Evolutionary conservation across 1,139 yeast genomes (phyloP).

Genomic region (Sugiyamaella grinbergsii): DNA sequence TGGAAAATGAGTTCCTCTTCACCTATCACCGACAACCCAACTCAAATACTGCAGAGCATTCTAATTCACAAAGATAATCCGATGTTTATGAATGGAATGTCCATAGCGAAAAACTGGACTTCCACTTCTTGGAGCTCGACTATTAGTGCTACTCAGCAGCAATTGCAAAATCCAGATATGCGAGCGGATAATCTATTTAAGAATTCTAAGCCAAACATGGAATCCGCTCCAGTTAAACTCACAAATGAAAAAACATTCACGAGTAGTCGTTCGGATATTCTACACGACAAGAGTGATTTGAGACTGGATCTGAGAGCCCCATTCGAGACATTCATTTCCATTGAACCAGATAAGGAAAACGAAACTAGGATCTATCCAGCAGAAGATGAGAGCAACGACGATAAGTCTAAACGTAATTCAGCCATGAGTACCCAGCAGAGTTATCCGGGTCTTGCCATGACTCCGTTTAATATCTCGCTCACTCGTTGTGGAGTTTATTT

Average conservation of each 20-base stretch:
- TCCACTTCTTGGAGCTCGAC: background rate
- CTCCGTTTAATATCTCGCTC: slow-evolving; percentile 5
- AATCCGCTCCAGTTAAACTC: background rate
- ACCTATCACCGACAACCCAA: background rate
- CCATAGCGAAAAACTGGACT: background rate
- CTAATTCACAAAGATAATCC: background rate
- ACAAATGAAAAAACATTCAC: background rate
- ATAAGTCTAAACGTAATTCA: background rate
- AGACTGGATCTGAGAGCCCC: background rate
- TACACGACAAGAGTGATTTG: background rate
- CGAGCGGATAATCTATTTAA: background rate
- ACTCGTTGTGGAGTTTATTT: background rate
- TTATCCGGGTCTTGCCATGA: slow-evolving; percentile 2
- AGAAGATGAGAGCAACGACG: background rate
- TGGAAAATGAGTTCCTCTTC: background rate
- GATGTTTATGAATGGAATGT: background rate
- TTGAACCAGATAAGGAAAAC: slow-evolving; percentile 1
- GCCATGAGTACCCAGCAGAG: background rate
- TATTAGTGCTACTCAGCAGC: background rate
- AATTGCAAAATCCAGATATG: background rate
- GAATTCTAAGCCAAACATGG: background rate
- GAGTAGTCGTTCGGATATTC: background rate
- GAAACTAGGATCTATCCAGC: background rate
- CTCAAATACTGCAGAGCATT: background rate
- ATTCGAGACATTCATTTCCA: background rate